These are phyloP conservation scores for Trypanosoma cruzi DNA, from an alignment of 208 protist species.

Conservation along the genomic window DNA sequence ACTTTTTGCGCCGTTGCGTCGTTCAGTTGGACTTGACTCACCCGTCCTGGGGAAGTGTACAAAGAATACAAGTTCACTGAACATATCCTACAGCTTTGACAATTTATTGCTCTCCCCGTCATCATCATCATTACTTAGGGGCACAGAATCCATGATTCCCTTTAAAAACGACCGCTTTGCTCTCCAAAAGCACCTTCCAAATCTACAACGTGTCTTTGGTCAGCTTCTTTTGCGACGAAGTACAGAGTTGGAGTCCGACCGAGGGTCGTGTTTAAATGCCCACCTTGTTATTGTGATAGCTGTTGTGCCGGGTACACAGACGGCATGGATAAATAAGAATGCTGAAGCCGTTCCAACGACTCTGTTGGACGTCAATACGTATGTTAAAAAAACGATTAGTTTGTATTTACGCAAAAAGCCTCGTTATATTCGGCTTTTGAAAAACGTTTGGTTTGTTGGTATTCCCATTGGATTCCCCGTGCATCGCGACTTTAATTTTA, in stretches of 20 bases:
- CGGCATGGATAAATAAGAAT: conserved; percentile 8
- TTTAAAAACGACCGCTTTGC: conserved; percentile 22
- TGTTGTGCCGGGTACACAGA: background rate
- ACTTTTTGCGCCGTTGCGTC: conserved; percentile 10
- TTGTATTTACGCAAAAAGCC: conserved; percentile 18
- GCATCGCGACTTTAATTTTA: background rate
- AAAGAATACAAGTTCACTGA: background rate
- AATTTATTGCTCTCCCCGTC: background rate
- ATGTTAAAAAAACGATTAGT: conserved; percentile 20
- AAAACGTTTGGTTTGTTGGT: conserved; percentile 15
- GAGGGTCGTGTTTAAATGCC: conserved; percentile 4
- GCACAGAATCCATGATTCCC: conserved; percentile 8
- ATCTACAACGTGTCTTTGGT: background rate
- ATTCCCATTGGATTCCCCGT: conserved; percentile 28
- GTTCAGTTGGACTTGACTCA: conserved; percentile 2
- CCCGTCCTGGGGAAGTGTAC: background rate
- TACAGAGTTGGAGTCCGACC: no score
- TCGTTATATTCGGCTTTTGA: conserved; percentile 14
- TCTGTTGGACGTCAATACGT: conserved; percentile 10
- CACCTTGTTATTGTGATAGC: conserved; percentile 19
- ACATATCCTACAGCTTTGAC: conserved; percentile 27
- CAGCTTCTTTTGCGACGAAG: background rate
- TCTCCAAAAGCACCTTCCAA: conserved; percentile 9
- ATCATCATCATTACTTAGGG: conserved; percentile 1
- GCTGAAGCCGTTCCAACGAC: background rate